A percentile compares a stretch with the other conserved stretches of the same genome.
Conservation (phyloP, 805 yeast genomes). For the Starmerella tilneyi region DNA sequence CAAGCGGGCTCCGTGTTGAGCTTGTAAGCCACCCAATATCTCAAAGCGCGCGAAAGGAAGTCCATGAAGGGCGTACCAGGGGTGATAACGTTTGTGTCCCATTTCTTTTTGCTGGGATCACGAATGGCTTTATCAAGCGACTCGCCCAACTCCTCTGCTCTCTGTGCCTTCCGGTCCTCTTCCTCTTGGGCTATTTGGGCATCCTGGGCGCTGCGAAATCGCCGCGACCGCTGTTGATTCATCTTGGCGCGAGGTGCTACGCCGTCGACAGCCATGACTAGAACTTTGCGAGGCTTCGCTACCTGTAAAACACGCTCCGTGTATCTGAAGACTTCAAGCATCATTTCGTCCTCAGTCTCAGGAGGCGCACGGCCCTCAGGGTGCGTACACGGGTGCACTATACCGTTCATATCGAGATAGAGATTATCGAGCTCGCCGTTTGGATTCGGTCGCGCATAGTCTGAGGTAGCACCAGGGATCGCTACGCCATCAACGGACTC, state of each 20-base stretch:
- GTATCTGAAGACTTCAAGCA: conserved; percentile 81
- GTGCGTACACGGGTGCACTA: conserved; percentile 97
- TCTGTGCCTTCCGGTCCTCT: conserved; percentile 30
- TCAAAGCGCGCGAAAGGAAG: conserved; percentile 63
- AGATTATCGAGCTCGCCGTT: conserved; percentile 93
- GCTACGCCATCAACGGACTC: conserved; percentile 47
- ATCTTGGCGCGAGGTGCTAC: conserved; percentile 97
- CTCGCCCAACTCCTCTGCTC: conserved; percentile 59
- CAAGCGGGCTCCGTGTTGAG: conserved; percentile 85
- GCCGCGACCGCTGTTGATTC: conserved; percentile 92
- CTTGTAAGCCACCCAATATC: conserved; percentile 90
- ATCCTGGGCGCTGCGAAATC: conserved; percentile 85
- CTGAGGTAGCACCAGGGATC: conserved; percentile 43
- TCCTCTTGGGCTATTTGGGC: conserved; percentile 62
- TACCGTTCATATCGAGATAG: conserved; percentile 96
- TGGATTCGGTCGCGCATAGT: conserved; percentile 67
- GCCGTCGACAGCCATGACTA: conserved; percentile 96
- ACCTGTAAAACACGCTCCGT: conserved; percentile 83
- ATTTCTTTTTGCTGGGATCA: conserved; percentile 60
- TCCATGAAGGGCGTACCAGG: conserved; percentile 99
- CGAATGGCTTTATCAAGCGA: conserved; percentile 63
- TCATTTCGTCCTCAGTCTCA: conserved; percentile 93
- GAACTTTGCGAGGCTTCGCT: conserved; percentile 89
- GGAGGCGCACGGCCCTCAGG: conserved; percentile 97
- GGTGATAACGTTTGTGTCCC: conserved; percentile 96